Conservation (phyloP, 202 grass and related monocot species). For the Saccharum hybrid region DNA sequence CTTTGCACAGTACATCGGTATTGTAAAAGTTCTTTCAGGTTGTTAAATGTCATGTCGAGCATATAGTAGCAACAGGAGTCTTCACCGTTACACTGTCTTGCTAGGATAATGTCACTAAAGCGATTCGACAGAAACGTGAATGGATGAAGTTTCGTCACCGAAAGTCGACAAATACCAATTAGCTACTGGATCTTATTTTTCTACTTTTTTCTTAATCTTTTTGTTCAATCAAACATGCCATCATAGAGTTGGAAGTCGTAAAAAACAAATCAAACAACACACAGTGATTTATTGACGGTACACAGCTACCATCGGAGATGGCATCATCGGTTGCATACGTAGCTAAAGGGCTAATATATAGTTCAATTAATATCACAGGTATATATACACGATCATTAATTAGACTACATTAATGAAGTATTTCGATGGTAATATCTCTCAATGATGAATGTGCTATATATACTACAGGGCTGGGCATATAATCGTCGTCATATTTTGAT, state of each 20-base stretch:
- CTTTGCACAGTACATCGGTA: neutral
- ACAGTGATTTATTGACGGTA: conserved; percentile 27
- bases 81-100: conserved; percentile 60
- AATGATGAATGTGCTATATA: neutral
- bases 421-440: neutral
- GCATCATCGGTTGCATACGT: neutral
- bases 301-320: conserved; percentile 27
- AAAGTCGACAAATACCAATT: conserved; percentile 48
- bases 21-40: conserved; percentile 46
- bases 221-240: conserved; percentile 29
- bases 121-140: conserved; percentile 55
- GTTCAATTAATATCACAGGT: conserved; percentile 24
- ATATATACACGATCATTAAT: neutral
- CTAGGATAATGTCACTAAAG: conserved; percentile 55
- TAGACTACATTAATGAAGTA: neutral
- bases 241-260: conserved; percentile 35
- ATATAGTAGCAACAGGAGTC: conserved; percentile 37
- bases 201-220: conserved; percentile 4
- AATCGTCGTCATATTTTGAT: neutral
- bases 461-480: too few species aligned
- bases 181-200: conserved; percentile 2
- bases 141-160: conserved; percentile 47
- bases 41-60: conserved; percentile 64
- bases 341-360: neutral
- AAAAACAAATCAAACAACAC: conserved; percentile 23